Evolutionary conservation across 208 protist species (phyloP), one percentile per base, ranked within the genome.

Genomic region (Trypanosoma boissoni): DNA sequence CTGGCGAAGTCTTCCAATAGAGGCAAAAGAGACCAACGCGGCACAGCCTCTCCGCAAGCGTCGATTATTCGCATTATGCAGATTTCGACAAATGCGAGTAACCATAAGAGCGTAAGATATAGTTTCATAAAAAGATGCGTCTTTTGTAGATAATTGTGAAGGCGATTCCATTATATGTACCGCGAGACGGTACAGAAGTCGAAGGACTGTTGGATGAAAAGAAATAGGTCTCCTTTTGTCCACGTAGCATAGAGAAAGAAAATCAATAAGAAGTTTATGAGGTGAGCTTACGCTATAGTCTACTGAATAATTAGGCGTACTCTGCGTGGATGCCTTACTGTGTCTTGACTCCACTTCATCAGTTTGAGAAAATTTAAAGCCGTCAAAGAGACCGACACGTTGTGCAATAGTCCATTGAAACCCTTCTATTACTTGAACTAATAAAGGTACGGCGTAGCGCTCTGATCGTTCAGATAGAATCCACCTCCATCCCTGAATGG

Each of bases 51-150:
- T 63, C 18, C 54, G 58, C 57, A 80, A 59, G 27, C 76, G 78
- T 18, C 72, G 79, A 52, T 52, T 36, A 70, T 88, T 94, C 16
- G 72, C 74, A 27, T 69, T 61, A 24, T 80, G 73, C 41, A 89
- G 52, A 56, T 76, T 64, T 32, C 69, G 74, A 32, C 70, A 78
- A 10, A 91, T 68, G 58, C 72, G 73, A 48, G 75, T 76, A 5
- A 94, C 60, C 26, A 94, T 64, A 21, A 91, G 44, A 61, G 76
- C 51, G 36, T 67, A 74, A 29, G 76, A 77, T 79, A 90, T 91
- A 58, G 53, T 86, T 68, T 94, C 88, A 9, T 75, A 78, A 52
- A 94, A 91, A 36, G 86, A 91, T 48, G 45, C 58, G 64, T 86
- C 79, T 69, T 88, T 90, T 26, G 87, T 81, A 10, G 82, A 90